These are phyloP conservation scores for Dicorynia guianensis DNA, from an alignment of 306 rosid species.

Conservation along the genomic window DNA sequence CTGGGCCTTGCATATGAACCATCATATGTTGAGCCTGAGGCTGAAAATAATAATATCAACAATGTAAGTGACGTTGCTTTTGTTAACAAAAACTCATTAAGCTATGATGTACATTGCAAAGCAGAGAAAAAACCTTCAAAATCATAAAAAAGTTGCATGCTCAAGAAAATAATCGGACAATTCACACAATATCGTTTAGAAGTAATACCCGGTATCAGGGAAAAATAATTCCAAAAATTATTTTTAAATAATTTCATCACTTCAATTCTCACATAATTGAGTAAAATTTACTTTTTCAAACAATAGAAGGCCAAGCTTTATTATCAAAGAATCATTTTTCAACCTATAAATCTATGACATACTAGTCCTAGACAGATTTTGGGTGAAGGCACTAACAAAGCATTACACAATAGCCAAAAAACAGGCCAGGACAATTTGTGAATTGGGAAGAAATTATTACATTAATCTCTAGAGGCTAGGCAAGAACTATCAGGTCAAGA, in stretches of 20 bases:
- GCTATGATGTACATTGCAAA: slow-evolving; percentile 17
- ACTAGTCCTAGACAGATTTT: slow-evolving; percentile 9
- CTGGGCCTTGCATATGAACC: slow-evolving; percentile 89
- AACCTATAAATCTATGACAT: neutral
- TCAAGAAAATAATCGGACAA: neutral
- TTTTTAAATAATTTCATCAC: slow-evolving; percentile 9
- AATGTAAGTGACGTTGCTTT: neutral
- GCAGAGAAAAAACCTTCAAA: neutral
- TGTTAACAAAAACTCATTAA: slow-evolving; percentile 36
- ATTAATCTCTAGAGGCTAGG: neutral
- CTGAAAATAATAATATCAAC: slow-evolving; percentile 21
- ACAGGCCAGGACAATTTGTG: neutral
- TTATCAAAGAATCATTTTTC: neutral
- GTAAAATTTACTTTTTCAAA: neutral
- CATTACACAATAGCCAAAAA: neutral
- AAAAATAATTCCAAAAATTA: neutral
- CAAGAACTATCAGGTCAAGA: neutral
- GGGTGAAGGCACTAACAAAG: neutral
- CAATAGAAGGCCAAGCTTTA: neutral
- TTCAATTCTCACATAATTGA: neutral
- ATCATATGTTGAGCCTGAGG: slow-evolving; percentile 82
- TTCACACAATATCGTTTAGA: neutral
- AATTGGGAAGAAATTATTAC: neutral
- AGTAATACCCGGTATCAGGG: neutral
- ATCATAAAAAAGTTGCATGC: slow-evolving; percentile 9